phyloP scores from a whole-genome alignment of 2,329 filamentous ascomycete genomes.

The Phaeosphaeriaceae sp. region DNA sequence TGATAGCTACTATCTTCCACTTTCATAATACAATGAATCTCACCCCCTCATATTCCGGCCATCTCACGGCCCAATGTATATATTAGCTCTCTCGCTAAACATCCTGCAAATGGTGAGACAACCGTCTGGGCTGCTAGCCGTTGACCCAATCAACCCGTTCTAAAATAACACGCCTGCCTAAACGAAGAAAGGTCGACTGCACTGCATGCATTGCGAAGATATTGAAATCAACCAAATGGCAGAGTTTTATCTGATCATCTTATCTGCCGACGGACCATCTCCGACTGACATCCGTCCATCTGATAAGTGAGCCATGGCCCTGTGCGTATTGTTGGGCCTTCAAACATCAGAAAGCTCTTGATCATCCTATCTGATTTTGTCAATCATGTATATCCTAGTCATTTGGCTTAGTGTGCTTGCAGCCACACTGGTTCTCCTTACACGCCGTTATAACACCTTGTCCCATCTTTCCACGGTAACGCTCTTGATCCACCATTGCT shows the following conservation, averaged over 20 bases:
- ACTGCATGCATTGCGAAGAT: too few species aligned
- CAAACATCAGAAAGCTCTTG: neutral
- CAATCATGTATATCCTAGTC: neutral
- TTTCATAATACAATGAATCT: too few species aligned
- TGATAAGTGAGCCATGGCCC: neutral
- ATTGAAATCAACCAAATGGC: neutral
- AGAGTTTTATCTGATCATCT: slow-evolving; percentile 15
- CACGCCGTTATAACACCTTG: slow-evolving; percentile 1
- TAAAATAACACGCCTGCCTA: neutral
- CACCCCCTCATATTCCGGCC: too few species aligned
- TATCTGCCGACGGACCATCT: neutral
- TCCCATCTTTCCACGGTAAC: slow-evolving; percentile 5
- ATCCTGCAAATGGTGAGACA: too few species aligned
- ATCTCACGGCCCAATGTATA: too few species aligned
- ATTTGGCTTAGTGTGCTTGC: neutral
- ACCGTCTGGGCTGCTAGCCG: too few species aligned
- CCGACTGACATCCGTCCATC: neutral
- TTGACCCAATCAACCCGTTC: too few species aligned
- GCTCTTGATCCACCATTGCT: neutral
- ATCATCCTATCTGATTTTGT: neutral
- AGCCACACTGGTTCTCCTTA: neutral
- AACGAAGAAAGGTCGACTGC: too few species aligned
- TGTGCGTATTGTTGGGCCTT: too few species aligned
- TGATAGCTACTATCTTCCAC: too few species aligned
- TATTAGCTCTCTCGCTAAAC: too few species aligned